Evolutionary conservation across 805 yeast genomes (phyloP).

Genomic region (Cyberlindnera galapagoensis): DNA sequence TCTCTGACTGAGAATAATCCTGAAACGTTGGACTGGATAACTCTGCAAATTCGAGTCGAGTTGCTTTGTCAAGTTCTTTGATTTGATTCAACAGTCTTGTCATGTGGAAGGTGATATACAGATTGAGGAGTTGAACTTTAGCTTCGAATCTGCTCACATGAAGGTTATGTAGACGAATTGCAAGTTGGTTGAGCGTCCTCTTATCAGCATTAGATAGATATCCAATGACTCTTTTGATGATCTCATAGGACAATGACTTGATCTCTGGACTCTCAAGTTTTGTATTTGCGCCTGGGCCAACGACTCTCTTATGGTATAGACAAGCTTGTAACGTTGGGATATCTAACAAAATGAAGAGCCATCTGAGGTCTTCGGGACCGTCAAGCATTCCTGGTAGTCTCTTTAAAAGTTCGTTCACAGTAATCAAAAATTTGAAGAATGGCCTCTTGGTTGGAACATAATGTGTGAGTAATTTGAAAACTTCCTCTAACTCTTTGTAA

Average conservation of each 20-base stretch:
- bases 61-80: too few relatives aligned
- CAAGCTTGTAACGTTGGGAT: constrained; percentile 56
- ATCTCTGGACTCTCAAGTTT: constrained; percentile 41
- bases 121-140: constrained; percentile 63
- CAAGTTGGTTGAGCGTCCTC: constrained; percentile 35
- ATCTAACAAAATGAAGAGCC: constrained; percentile 62
- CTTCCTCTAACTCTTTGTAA: constrained; percentile 36
- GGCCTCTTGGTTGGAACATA: constrained; percentile 59
- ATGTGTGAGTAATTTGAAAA: constrained; percentile 38
- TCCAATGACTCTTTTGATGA: constrained; percentile 65
- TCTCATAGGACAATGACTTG: constrained; percentile 54
- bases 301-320: constrained; percentile 27
- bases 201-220: constrained; percentile 47
- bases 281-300: too few relatives aligned
- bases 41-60: too few relatives aligned
- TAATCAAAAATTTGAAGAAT: constrained; percentile 44
- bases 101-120: constrained; percentile 74
- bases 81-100: constrained; percentile 43
- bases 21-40: too few relatives aligned
- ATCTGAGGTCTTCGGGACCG: constrained; percentile 40
- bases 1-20: constrained; percentile 6
- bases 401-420: constrained; percentile 46
- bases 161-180: constrained; percentile 49
- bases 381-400: constrained; percentile 35
- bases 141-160: constrained; percentile 36